These are phyloP conservation scores for Aspergillus vadensis DNA, from an alignment of 2,329 filamentous ascomycete genomes.

Conservation along the genomic window DNA sequence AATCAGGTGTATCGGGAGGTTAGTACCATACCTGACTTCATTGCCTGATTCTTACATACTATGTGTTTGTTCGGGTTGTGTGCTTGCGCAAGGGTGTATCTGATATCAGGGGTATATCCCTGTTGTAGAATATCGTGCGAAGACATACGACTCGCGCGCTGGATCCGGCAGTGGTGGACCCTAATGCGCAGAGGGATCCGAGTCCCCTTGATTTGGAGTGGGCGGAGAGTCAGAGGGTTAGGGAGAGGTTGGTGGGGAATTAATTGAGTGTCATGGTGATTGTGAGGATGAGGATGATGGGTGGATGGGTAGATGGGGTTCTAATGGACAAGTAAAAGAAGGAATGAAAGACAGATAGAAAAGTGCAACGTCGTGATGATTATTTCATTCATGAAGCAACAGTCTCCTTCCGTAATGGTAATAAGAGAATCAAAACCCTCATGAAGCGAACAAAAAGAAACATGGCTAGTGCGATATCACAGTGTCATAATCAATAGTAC, in stretches of 20 bases:
- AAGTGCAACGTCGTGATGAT: background rate
- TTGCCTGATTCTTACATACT: too few relatives aligned
- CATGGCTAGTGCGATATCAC: constrained; percentile 3
- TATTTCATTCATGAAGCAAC: constrained; percentile 1
- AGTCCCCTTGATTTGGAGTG: constrained; percentile 33
- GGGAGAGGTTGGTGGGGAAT: constrained; percentile 13
- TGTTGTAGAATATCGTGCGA: background rate
- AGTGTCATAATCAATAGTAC: background rate
- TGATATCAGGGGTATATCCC: too few relatives aligned
- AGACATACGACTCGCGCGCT: constrained; percentile 21
- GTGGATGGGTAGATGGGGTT: too few relatives aligned
- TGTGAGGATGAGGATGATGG: too few relatives aligned
- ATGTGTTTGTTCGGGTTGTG: too few relatives aligned
- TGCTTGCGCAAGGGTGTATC: too few relatives aligned
- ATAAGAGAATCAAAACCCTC: background rate
- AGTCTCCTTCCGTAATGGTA: background rate
- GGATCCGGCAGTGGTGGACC: constrained; percentile 32
- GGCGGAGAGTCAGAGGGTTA: constrained; percentile 24
- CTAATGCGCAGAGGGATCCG: constrained; percentile 23
- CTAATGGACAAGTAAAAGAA: background rate
- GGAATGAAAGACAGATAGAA: background rate
- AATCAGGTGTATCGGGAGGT: constrained; percentile 37
- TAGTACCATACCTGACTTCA: background rate
- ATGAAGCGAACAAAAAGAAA: background rate
- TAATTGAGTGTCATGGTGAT: background rate